Percentiles rank a stretch among this genome's conserved stretches.
phyloP scores from a whole-genome alignment of 306 rosid genomes.

The Pachyrhizus erosus region DNA sequence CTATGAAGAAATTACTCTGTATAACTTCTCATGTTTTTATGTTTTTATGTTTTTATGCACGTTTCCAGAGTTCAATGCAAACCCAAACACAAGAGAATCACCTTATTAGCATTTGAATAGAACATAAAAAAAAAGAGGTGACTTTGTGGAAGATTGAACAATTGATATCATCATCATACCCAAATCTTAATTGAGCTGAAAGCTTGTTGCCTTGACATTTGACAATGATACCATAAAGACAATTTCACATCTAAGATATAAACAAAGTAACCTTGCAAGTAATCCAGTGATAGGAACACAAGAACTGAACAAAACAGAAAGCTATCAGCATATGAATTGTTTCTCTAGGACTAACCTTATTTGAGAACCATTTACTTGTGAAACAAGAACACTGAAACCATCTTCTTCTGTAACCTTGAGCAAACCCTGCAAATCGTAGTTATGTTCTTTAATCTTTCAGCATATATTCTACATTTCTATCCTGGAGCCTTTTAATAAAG shows the following conservation, averaged over 20 bases:
- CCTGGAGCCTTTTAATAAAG: not conserved
- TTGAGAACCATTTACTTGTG: constrained; percentile 46
- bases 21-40: too few species aligned
- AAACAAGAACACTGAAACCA: constrained; percentile 46
- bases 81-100: too few species aligned
- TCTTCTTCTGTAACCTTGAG: constrained; percentile 53
- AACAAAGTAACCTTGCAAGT: not conserved
- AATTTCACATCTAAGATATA: not conserved
- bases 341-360: constrained; percentile 31
- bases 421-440: constrained; percentile 48
- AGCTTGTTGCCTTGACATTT: not conserved
- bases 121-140: too few species aligned
- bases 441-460: not conserved
- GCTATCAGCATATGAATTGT: not conserved
- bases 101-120: too few species aligned
- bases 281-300: too few species aligned
- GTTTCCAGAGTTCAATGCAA: too few species aligned
- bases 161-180: too few species aligned
- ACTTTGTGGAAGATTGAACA: too few species aligned
- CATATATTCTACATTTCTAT: not conserved
- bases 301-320: too few species aligned
- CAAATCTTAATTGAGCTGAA: not conserved
- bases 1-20: too few species aligned
- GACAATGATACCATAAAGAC: not conserved
- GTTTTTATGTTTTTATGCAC: too few species aligned